These are phyloP conservation scores for Crithidia brevicula DNA, from an alignment of 208 protist species.

Conservation along the genomic window DNA sequence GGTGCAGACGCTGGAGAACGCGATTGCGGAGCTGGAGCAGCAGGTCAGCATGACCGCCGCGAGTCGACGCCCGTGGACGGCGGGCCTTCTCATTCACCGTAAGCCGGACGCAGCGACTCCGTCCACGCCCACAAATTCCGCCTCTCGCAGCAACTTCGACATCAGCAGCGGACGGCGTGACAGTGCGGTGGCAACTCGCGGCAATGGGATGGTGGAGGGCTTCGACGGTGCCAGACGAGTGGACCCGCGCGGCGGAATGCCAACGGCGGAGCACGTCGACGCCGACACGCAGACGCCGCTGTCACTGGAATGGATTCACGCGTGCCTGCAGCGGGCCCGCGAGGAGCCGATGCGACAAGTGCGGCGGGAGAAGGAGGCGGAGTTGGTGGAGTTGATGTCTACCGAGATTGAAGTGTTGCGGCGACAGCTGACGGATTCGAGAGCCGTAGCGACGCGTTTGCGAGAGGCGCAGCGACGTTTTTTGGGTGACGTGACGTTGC, in stretches of 20 bases:
- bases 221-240: too few relatives aligned
- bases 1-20: constrained; percentile 30
- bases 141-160: background rate
- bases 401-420: constrained; percentile 46
- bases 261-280: constrained; percentile 6
- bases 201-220: background rate
- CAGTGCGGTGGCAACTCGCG: background rate
- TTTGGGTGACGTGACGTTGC: constrained; percentile 46
- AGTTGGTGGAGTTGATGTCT: constrained; percentile 42
- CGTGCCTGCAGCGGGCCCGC: constrained; percentile 3
- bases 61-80: constrained; percentile 19
- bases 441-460: constrained; percentile 33
- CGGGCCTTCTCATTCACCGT: constrained; percentile 8
- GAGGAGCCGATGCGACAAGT: constrained; percentile 15
- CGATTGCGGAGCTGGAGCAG: constrained; percentile 41
- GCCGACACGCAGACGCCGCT: constrained; percentile 41
- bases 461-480: constrained; percentile 57
- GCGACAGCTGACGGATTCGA: constrained; percentile 28
- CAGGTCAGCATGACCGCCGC: constrained; percentile 24
- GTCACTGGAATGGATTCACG: constrained; percentile 39
- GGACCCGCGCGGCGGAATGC: background rate
- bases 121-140: background rate
- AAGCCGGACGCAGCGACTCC: background rate
- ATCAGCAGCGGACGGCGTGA: background rate
- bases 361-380: constrained; percentile 34